phyloP scores from a whole-genome alignment of 768 basidiomycete genomes.

The Psilocybe sp. region DNA sequence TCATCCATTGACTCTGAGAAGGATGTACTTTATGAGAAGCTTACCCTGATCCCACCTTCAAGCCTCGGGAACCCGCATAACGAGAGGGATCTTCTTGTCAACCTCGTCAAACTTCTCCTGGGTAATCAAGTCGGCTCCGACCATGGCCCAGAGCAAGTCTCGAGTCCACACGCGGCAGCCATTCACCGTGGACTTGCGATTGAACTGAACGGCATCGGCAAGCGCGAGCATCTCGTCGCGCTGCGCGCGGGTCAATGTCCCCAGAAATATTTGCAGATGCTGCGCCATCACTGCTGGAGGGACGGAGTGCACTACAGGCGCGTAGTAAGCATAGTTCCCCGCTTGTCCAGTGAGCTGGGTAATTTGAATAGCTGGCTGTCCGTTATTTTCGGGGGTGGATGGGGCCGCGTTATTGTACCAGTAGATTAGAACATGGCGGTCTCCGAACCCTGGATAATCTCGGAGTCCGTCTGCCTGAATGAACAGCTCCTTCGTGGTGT shows the following conservation, averaged over 20 bases:
- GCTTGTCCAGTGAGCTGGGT: background rate
- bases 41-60: background rate
- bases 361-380: background rate
- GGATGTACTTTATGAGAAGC: too few relatives aligned
- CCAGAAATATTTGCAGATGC: background rate
- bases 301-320: background rate
- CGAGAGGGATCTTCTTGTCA: background rate
- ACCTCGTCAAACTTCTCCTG: background rate
- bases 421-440: constrained; percentile 1
- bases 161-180: constrained; percentile 1
- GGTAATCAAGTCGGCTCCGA: background rate
- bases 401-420: background rate
- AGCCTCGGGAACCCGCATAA: background rate
- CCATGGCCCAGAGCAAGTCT: constrained; percentile 1
- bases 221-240: background rate
- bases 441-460: background rate
- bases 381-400: background rate
- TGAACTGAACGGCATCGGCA: background rate
- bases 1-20: too few relatives aligned
- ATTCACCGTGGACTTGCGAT: background rate
- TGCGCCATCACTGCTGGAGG: too few relatives aligned
- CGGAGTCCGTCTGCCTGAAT: background rate
- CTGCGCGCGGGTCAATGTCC: background rate
- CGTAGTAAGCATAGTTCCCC: background rate
- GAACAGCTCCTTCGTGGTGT: background rate